Conservation (phyloP, 768 basidiomycete species). For the Gloeophyllum trabeum region DNA sequence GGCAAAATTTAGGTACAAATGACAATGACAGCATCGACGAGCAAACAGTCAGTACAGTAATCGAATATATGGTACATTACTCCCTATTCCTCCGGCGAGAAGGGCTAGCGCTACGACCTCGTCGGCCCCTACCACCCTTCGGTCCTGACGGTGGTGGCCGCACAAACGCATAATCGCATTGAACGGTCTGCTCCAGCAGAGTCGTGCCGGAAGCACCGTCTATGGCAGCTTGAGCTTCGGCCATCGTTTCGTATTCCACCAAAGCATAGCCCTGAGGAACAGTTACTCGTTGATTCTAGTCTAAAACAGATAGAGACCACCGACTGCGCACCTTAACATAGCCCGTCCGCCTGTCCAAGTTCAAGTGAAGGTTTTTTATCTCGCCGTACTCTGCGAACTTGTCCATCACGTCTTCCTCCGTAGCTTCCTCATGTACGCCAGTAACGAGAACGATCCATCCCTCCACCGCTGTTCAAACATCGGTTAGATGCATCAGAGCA, state of each 20-base stretch:
- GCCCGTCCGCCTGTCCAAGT: conserved; percentile 92
- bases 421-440: conserved; percentile 95
- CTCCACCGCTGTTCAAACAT: conserved; percentile 66
- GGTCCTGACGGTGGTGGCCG: conserved; percentile 75
- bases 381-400: conserved; percentile 96
- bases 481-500: conserved; percentile 4
- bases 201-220: conserved; percentile 77
- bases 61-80: not conserved
- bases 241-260: conserved; percentile 94
- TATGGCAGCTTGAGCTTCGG: conserved; percentile 90
- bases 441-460: conserved; percentile 98
- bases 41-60: too few relatives aligned
- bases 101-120: conserved; percentile 74
- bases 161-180: conserved; percentile 90
- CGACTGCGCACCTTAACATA: conserved; percentile 82
- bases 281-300: too few relatives aligned
- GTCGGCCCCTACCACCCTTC: conserved; percentile 64
- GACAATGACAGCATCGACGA: too few relatives aligned
- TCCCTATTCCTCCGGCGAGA: conserved; percentile 36
- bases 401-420: conserved; percentile 94
- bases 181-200: conserved; percentile 76
- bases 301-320: conserved; percentile 1
- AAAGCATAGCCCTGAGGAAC: conserved; percentile 84
- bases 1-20: too few relatives aligned
- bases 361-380: conserved; percentile 95